Evolutionary conservation across 2,329 filamentous ascomycete genomes (phyloP), one percentile per base, ranked within the genome.

Genomic region (Pseudodiploospora longispora): DNA sequence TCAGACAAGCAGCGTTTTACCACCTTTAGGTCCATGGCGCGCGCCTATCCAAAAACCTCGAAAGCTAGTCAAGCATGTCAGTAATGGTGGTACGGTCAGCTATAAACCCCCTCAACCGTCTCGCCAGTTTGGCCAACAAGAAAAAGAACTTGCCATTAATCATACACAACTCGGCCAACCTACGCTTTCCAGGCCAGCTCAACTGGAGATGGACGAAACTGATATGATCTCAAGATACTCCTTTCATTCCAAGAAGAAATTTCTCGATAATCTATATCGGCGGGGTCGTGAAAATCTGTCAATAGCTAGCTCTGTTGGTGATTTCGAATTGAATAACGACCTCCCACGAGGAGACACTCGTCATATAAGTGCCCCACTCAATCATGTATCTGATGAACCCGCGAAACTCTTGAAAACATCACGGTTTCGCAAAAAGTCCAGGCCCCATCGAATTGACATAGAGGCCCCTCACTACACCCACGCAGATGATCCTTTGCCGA

Each of bases 221-320:
- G 58, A 63, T 55, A 57, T 8, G 58, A 53, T 27, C 59, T 59
- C 6, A 56, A 62, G 37, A 62, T 19, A 19, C 19, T 19, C 60
- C 7, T 80, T 83, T 48, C 62, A 68, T 41, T 62, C 64, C 4
- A 69, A 65, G 27, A 83, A 82, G 55, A 72, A 64, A 50, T 60
- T 66, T 7, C 61, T 83, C 6, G 80, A 83, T 56, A 67, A 64
- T 27, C 53, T 81, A 27, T 82, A 75, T 55, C 68, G 67, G 41
- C 67, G 58, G 42, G 51, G 56, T 30, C 59, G 58, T 28, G 63
- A 58, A 9, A 65, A 60, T 38, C 29, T 44, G 30, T 52, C 48
- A 10, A 46, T 44, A 36, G 47, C 48, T 8, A 52, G 47, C 27
- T 32, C 34, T 9, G 30, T 27, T 30, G 36, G 10, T 28, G 30